Evolutionary conservation across 768 basidiomycete genomes (phyloP).

Genomic region (Lactarius akahatsu): DNA sequence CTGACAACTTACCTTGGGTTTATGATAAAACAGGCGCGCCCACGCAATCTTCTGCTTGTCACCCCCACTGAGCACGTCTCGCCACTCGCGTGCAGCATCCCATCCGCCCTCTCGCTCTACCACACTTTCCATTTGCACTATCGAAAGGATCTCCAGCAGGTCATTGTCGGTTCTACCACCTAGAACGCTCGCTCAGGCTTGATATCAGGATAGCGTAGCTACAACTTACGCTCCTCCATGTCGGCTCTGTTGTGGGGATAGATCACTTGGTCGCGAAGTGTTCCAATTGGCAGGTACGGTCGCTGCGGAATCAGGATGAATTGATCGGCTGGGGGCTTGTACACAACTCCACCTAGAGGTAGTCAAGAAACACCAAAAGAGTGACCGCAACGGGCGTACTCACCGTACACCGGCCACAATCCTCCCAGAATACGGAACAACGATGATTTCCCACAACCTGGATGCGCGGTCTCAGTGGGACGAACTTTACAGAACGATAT

Average conservation of each 20-base stretch:
- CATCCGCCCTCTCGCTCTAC: slow-evolving; percentile 97
- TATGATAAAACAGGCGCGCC: slow-evolving; percentile 95
- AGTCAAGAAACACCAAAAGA: neutral
- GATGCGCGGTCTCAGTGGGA: slow-evolving; percentile 4
- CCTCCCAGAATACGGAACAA: slow-evolving; percentile 96
- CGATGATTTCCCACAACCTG: slow-evolving; percentile 85
- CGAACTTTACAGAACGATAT: slow-evolving; percentile 10
- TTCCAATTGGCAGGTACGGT: slow-evolving; percentile 92
- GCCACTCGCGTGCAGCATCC: slow-evolving; percentile 88
- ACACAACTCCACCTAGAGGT: slow-evolving; percentile 63
- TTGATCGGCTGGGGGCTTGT: slow-evolving; percentile 82
- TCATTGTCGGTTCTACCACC: slow-evolving; percentile 75
- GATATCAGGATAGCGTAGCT: neutral
- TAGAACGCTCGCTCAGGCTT: slow-evolving; percentile 30
- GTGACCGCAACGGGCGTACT: slow-evolving; percentile 2
- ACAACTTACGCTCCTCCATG: slow-evolving; percentile 64
- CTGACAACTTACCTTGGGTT: slow-evolving; percentile 65
- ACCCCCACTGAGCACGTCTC: slow-evolving; percentile 89
- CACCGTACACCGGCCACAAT: slow-evolving; percentile 83
- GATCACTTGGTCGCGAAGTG: slow-evolving; percentile 92
- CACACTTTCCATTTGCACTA: slow-evolving; percentile 81
- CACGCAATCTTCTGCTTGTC: slow-evolving; percentile 98
- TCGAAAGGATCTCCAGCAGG: slow-evolving; percentile 64
- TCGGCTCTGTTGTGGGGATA: slow-evolving; percentile 85
- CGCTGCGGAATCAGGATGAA: slow-evolving; percentile 96